A percentile compares a stretch with the other conserved stretches of the same genome.
phyloP scores from a whole-genome alignment of 2,329 filamentous ascomycete genomes.

The Spiromastix sp. region DNA sequence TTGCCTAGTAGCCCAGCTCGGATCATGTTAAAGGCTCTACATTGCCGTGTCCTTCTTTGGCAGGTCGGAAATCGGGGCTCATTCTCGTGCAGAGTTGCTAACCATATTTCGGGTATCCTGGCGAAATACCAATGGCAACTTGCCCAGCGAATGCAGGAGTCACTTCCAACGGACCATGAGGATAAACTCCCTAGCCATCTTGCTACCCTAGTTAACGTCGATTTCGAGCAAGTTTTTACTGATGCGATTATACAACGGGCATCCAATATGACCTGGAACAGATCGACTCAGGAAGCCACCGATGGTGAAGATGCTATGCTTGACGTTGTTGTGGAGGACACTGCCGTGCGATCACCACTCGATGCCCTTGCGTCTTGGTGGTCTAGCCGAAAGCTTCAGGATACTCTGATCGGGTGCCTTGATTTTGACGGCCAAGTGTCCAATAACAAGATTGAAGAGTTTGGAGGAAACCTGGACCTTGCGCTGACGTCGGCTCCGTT shows the following conservation, averaged over 20 bases:
- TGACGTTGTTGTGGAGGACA: slow-evolving; percentile 75
- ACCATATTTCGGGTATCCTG: slow-evolving; percentile 61
- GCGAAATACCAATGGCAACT: slow-evolving; percentile 72
- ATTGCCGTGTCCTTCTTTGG: slow-evolving; percentile 84
- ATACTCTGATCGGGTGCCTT: slow-evolving; percentile 55
- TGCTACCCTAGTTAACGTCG: slow-evolving; percentile 61
- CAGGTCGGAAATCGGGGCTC: slow-evolving; percentile 58
- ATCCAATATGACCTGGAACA: slow-evolving; percentile 83
- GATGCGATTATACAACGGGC: slow-evolving; percentile 71
- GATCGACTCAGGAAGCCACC: slow-evolving; percentile 58
- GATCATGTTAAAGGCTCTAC: slow-evolving; percentile 84
- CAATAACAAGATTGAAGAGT: slow-evolving; percentile 27
- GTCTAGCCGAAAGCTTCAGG: slow-evolving; percentile 64
- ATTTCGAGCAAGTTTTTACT: slow-evolving; percentile 73
- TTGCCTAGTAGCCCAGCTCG: slow-evolving; percentile 71
- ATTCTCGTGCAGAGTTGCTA: slow-evolving; percentile 53
- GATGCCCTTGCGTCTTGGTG: slow-evolving; percentile 90
- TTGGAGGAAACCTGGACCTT: slow-evolving; percentile 50
- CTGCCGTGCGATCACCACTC: slow-evolving; percentile 72
- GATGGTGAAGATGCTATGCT: slow-evolving; percentile 58
- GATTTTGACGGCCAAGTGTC: slow-evolving; percentile 37
- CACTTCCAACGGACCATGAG: slow-evolving; percentile 41
- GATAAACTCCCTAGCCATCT: slow-evolving; percentile 69
- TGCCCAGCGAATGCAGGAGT: slow-evolving; percentile 52
- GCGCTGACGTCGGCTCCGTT: slow-evolving; percentile 67